Percentiles rank a stretch among this genome's conserved stretches.
phyloP scores from a whole-genome alignment of 768 basidiomycete species.

The Goffeauzyma gilvescens region DNA sequence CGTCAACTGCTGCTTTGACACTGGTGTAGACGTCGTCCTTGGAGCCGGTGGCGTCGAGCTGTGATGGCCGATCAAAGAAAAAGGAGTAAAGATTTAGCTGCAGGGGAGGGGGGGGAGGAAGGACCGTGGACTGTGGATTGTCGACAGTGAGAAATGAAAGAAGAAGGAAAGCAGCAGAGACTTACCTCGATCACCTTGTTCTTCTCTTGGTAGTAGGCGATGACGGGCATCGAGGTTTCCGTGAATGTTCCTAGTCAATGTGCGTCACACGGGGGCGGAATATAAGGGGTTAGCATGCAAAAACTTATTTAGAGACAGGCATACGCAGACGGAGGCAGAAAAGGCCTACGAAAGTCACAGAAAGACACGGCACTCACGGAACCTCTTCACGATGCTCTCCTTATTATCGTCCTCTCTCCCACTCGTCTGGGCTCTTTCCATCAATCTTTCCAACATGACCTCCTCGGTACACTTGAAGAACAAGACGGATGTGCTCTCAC shows the following conservation, averaged over 20 bases:
- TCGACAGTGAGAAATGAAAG: neutral
- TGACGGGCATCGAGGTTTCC: slow-evolving; percentile 79
- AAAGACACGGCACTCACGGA: slow-evolving; percentile 46
- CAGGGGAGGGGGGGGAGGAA: neutral
- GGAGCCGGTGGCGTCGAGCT: slow-evolving; percentile 36
- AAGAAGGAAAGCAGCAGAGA: neutral
- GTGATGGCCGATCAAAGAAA: neutral
- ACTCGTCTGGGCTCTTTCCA: slow-evolving; percentile 79
- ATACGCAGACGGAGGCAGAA: neutral
- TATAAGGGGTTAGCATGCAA: neutral
- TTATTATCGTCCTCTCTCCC: slow-evolving; percentile 90
- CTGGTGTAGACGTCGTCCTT: slow-evolving; percentile 54
- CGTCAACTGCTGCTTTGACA: slow-evolving; percentile 41
- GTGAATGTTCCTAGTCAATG: slow-evolving; percentile 57
- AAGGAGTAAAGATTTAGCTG: neutral
- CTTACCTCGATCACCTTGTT: slow-evolving; percentile 64
- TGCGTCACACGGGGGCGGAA: neutral
- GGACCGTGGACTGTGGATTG: neutral
- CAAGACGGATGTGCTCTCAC: slow-evolving; percentile 55
- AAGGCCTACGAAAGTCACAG: neutral
- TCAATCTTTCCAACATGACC: slow-evolving; percentile 64
- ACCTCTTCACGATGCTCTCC: slow-evolving; percentile 92
- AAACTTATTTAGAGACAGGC: neutral
- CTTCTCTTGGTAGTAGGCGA: slow-evolving; percentile 51
- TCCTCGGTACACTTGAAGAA: slow-evolving; percentile 76